phyloP scores from a whole-genome alignment of 768 basidiomycete genomes.

The Lentinula detonsa region DNA sequence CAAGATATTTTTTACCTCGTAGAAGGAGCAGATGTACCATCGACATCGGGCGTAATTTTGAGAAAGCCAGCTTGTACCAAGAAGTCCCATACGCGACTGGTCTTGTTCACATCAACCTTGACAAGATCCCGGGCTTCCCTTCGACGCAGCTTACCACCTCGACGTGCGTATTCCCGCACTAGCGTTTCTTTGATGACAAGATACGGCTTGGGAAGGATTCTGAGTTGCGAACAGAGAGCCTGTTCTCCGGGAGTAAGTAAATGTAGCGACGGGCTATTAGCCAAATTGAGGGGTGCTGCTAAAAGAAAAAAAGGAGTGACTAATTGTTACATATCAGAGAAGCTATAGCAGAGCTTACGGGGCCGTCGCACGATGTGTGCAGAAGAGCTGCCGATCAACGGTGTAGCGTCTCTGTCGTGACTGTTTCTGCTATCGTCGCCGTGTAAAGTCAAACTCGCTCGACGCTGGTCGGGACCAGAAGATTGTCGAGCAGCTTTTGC shows the following conservation, averaged over 20 bases:
- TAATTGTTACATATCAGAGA: not conserved
- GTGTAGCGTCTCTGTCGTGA: slow-evolving; percentile 57
- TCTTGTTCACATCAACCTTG: slow-evolving; percentile 92
- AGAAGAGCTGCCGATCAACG: slow-evolving; percentile 31
- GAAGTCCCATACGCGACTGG: slow-evolving; percentile 89
- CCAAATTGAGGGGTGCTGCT: slow-evolving; percentile 74
- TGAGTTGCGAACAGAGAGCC: slow-evolving; percentile 78
- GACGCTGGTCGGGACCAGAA: slow-evolving; percentile 47
- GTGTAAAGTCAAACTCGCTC: slow-evolving; percentile 32
- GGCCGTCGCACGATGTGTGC: slow-evolving; percentile 29
- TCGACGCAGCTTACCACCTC: slow-evolving; percentile 82
- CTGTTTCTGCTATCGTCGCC: slow-evolving; percentile 46
- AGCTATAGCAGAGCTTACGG: slow-evolving; percentile 1
- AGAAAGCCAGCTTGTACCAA: slow-evolving; percentile 81
- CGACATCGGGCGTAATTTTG: slow-evolving; percentile 56
- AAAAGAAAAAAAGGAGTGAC: not conserved
- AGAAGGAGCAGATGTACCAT: slow-evolving; percentile 16
- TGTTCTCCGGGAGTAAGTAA: slow-evolving; percentile 88
- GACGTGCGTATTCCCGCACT: slow-evolving; percentile 86
- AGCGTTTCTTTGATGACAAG: slow-evolving; percentile 94
- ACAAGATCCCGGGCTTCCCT: slow-evolving; percentile 87
- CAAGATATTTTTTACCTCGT: slow-evolving; percentile 4
- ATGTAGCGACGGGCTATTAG: slow-evolving; percentile 85
- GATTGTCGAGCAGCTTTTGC: slow-evolving; percentile 49
- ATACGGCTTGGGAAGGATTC: slow-evolving; percentile 93